Evolutionary conservation across 345 rosid species (phyloP).

Genomic region (Pistacia integerrima): DNA sequence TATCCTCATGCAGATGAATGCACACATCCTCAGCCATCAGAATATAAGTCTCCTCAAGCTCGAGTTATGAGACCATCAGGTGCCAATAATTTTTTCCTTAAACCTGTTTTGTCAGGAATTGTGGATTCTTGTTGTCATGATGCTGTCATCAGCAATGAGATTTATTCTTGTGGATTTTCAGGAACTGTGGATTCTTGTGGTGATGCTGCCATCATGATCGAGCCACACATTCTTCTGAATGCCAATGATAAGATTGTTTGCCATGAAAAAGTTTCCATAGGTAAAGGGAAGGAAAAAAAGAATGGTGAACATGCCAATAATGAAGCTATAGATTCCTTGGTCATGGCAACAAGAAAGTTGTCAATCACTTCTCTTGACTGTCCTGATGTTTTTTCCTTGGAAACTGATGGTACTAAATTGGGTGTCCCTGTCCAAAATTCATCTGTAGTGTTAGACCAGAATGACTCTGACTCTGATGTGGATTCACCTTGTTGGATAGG

Average conservation of each 20-base stretch:
- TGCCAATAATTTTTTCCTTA: slow-evolving; percentile 10
- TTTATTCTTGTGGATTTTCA: not conserved
- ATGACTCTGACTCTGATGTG: slow-evolving; percentile 54
- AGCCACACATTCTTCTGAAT: not conserved
- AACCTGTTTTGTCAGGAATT: slow-evolving; percentile 13
- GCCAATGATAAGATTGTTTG: not conserved
- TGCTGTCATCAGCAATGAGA: slow-evolving; percentile 15
- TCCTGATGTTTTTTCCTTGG: slow-evolving; percentile 26
- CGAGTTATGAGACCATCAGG: slow-evolving; percentile 17
- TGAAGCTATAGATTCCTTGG: slow-evolving; percentile 15
- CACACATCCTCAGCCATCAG: slow-evolving; percentile 13
- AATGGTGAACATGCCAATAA: not conserved
- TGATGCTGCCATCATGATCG: slow-evolving; percentile 4
- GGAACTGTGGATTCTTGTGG: not conserved
- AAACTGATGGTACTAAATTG: slow-evolving; percentile 25
- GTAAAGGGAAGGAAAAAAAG: slow-evolving; percentile 12
- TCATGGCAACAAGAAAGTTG: slow-evolving; percentile 16
- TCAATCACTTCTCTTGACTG: slow-evolving; percentile 15
- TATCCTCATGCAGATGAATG: slow-evolving; percentile 16
- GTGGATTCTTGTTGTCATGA: slow-evolving; percentile 8
- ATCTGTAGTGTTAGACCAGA: slow-evolving; percentile 18
- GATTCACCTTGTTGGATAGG: slow-evolving; percentile 82
- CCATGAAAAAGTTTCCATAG: slow-evolving; percentile 3
- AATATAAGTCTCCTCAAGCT: slow-evolving; percentile 11
- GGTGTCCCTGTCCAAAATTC: slow-evolving; percentile 23